Conservation (phyloP, 1,284 basidiomycete genomes). For the Ustilago sp. region DNA sequence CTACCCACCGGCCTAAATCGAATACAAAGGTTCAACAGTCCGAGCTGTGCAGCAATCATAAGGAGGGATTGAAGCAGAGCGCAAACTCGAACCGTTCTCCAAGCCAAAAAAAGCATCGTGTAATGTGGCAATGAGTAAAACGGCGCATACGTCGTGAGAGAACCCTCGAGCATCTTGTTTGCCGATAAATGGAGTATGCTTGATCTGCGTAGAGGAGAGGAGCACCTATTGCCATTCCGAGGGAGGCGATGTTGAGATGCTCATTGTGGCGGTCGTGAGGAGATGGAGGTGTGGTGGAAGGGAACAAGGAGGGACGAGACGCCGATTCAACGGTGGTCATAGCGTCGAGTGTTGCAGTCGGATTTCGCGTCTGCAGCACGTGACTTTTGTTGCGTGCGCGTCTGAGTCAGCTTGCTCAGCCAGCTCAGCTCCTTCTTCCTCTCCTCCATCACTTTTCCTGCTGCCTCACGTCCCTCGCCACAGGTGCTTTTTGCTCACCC, state of each 20-base stretch:
- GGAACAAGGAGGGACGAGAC: background rate
- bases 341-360: background rate
- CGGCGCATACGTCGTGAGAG: constrained; percentile 71
- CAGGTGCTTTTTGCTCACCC: too few relatives aligned
- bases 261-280: constrained; percentile 19
- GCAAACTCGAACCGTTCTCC: constrained; percentile 81
- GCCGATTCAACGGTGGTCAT: background rate
- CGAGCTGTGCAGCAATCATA: constrained; percentile 72
- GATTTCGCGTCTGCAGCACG: background rate
- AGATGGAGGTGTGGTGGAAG: background rate
- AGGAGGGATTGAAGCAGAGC: constrained; percentile 70
- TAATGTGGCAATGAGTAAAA: constrained; percentile 62
- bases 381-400: too few relatives aligned
- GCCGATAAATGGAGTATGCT: constrained; percentile 59
- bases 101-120: constrained; percentile 77
- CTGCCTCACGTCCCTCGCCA: too few relatives aligned
- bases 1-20: constrained; percentile 68
- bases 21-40: constrained; percentile 72
- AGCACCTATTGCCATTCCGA: constrained; percentile 58
- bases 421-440: too few relatives aligned
- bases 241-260: constrained; percentile 37
- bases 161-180: constrained; percentile 80
- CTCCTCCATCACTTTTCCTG: too few relatives aligned
- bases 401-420: too few relatives aligned
- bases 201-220: constrained; percentile 64